These are phyloP conservation scores for Gastrolobium bilobum DNA, from an alignment of 306 rosid genomes.

Conservation along the genomic window DNA sequence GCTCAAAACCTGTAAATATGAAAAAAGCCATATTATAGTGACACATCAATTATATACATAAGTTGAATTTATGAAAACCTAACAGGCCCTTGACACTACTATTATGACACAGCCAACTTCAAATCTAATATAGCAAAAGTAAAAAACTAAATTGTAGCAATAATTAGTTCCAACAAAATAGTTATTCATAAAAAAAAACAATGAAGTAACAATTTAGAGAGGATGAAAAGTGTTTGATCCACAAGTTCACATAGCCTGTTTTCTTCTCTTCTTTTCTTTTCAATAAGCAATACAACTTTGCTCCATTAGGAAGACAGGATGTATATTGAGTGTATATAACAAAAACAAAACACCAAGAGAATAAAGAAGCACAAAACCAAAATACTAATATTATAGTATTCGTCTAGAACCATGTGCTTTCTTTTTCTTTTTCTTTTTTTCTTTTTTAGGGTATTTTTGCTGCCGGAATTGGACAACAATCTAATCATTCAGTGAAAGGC, in stretches of 20 bases:
- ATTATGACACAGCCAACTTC: slow-evolving; percentile 8
- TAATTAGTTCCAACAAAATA: slow-evolving; percentile 37
- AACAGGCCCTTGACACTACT: slow-evolving; percentile 14
- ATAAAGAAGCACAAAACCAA: slow-evolving; percentile 34
- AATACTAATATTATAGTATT: slow-evolving; percentile 13
- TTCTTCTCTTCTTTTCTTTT: slow-evolving; percentile 34
- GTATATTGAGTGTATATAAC: slow-evolving; percentile 20
- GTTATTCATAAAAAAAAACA: slow-evolving; percentile 12
- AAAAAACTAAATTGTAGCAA: slow-evolving; percentile 32
- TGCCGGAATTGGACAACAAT: slow-evolving; percentile 28
- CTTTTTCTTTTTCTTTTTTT: not conserved
- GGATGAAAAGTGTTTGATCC: slow-evolving; percentile 35
- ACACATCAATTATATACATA: slow-evolving; percentile 23
- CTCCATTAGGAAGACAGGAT: slow-evolving; percentile 30
- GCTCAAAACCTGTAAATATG: slow-evolving; percentile 71
- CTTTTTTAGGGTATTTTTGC: not conserved
- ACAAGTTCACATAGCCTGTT: slow-evolving; percentile 31
- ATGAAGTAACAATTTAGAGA: slow-evolving; percentile 31
- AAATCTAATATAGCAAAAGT: slow-evolving; percentile 23
- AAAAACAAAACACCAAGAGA: slow-evolving; percentile 39
- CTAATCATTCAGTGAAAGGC: slow-evolving; percentile 9
- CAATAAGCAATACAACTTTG: slow-evolving; percentile 14
- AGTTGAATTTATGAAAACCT: slow-evolving; percentile 40
- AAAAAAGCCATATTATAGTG: slow-evolving; percentile 41
- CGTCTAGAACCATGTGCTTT: slow-evolving; percentile 27